phyloP scores from a whole-genome alignment of 1,284 basidiomycete genomes.

The Phylloporus sp. region DNA sequence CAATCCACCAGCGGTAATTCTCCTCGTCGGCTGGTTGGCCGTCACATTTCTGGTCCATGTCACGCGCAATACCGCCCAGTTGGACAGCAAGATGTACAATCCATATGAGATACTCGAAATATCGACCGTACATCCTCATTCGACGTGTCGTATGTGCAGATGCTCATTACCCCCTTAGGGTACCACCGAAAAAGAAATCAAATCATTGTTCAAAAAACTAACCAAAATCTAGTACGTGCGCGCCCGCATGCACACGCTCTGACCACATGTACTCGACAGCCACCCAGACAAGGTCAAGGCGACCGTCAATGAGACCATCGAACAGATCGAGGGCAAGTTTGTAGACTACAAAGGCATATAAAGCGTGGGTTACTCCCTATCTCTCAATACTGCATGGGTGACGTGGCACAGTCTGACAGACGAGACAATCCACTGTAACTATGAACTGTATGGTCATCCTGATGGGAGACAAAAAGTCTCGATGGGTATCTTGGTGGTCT shows the following conservation, averaged over 20 bases:
- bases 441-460: conserved; percentile 91
- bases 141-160: background rate
- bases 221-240: conserved; percentile 80
- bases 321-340: conserved; percentile 88
- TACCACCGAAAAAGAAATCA: conserved; percentile 88
- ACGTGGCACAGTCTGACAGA: conserved; percentile 76
- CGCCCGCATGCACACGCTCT: conserved; percentile 1
- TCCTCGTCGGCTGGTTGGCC: conserved; percentile 77
- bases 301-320: conserved; percentile 83
- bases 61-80: conserved; percentile 60
- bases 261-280: conserved; percentile 37
- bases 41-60: conserved; percentile 74
- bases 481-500: conserved; percentile 95
- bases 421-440: conserved; percentile 91
- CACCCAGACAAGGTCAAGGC: conserved; percentile 97
- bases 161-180: conserved; percentile 44
- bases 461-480: conserved; percentile 95
- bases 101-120: conserved; percentile 96
- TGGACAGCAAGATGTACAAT: conserved; percentile 83
- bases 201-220: conserved; percentile 95
- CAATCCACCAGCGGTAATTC: conserved; percentile 54
- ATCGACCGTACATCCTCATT: conserved; percentile 48
- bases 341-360: conserved; percentile 98
- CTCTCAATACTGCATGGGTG: no score
- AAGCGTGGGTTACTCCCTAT: conserved; percentile 78